Base-by-base conservation (phyloP, 2,329 filamentous ascomycete species). In the Talaromyces sp. region DNA sequence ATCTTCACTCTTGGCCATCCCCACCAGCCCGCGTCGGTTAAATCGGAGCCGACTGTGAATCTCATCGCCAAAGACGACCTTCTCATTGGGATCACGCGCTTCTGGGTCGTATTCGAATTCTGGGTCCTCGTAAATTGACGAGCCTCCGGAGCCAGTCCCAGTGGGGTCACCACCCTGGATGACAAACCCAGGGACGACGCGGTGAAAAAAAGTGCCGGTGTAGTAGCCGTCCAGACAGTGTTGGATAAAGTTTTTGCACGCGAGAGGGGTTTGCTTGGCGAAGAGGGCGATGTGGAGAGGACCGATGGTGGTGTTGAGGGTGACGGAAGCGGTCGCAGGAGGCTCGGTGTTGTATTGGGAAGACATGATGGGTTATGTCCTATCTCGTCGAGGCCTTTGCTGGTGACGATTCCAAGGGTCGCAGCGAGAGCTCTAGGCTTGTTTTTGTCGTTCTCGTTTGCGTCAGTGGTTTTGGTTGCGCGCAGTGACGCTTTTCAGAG, bases 221-320 rank as follows among this genome's bases (percentile, higher is more conserved):
- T 98, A 99, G 80, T 98, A 98, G 67, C 92, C 92, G 73, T 99
- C 93, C 67, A 97, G 84, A 72, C 91, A 95, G 70, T 93, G 89
- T 75, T 99, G 95, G 41, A 99, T 84, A 77, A 99, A 99, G 79
- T 97, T 98, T 67, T 93, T 91, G 71, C 89, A 92, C 27, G 95
- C 89, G 64, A 97, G 82, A 9, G 95, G 95, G 0, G 91, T 89
- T 77, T 99, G 95, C 72, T 95, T 95, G 19, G 93, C 93, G 81
- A 96, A 99, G 60, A 99, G 87, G 75, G 96, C 91, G 76, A 99
- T 84, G 41, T 90, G 88, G 61, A 99, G 84, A 70, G 96, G 93
- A 75, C 95, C 95, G 52, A 88, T 82, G 7, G 91, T 96, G 10
- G 95, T 99, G 75, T 96, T 89, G 49, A 99, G 82, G 66, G 97